Percentiles rank a stretch among this genome's conserved stretches.
Conservation (phyloP, 2,329 filamentous ascomycete species). For the Fusarium coicis region DNA sequence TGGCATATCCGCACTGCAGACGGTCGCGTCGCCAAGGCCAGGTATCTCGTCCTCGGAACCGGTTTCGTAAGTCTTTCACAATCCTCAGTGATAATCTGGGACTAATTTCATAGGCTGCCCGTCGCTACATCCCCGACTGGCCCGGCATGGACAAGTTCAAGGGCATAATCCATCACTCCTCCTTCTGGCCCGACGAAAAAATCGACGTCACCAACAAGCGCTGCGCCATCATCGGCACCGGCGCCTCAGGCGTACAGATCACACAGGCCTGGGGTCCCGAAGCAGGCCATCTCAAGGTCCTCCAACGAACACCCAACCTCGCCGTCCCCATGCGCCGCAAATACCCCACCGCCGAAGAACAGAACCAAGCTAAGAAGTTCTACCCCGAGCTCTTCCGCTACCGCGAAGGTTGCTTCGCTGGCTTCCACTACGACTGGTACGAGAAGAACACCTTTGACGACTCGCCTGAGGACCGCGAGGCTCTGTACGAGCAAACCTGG, state of each 20-base stretch:
- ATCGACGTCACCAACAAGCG: constrained; percentile 68
- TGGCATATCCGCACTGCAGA: constrained; percentile 63
- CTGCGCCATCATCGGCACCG: constrained; percentile 72
- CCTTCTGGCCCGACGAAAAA: constrained; percentile 68
- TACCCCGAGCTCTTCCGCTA: constrained; percentile 64
- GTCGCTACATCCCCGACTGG: constrained; percentile 70
- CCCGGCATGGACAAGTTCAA: constrained; percentile 69
- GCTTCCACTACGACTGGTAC: constrained; percentile 67
- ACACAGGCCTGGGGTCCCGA: constrained; percentile 68
- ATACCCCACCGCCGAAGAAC: constrained; percentile 49
- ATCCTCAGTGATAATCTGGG: accelerated
- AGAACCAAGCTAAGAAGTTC: constrained; percentile 56
- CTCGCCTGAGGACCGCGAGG: constrained; percentile 59
- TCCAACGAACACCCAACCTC: constrained; percentile 75
- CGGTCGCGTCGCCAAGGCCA: constrained; percentile 60
- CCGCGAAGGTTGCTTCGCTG: constrained; percentile 65
- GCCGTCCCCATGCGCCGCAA: constrained; percentile 69
- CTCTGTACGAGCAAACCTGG: constrained; percentile 61
- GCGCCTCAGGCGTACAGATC: constrained; percentile 72
- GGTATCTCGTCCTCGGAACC: constrained; percentile 63
- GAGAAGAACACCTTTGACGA: constrained; percentile 68
- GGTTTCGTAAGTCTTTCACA: constrained; percentile 57
- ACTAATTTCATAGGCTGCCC: constrained; percentile 50
- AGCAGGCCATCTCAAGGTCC: constrained; percentile 65
- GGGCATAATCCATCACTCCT: constrained; percentile 68